Evolutionary conservation across 148 eudicot genomes (phyloP), one percentile per base, ranked within the genome.

Genomic region (Cornus suecica): DNA sequence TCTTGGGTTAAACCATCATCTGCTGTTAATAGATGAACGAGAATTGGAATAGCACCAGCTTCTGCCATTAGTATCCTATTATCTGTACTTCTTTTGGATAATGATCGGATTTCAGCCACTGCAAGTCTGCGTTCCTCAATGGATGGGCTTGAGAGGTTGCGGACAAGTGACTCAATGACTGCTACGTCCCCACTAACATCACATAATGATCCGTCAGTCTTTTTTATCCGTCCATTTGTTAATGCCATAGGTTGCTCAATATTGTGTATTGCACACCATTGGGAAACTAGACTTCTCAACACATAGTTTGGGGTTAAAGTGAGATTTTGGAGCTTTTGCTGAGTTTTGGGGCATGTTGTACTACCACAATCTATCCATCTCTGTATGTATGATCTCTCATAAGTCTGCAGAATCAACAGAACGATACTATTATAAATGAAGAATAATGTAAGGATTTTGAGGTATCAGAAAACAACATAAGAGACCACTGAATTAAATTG

Each of bases 361-460:
- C 91, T 88, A 69, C 94, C 98, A 75, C 97, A 87, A 77, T 94
- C 98, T 23, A 94, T 88, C 98, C 98, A 94, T 86, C 97, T 86
- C 77, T 94, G 98, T 74, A 94, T 94, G 80, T 87, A 94, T 13
- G 91, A 91, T 70, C 98, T 90, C 86, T 94, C 98, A 76, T 94
- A 94, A 2, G 98, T 94, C 98, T 94, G 91, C 79, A 75, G 67
- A 56, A 31, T 4, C 31, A 51, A 77, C 42, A 74, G 66, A 25
- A 72, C 37, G 24, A 26, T 65, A 78, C 22, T 10, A n/a, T 79
- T 34, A 37, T 56, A 69, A 37, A 64, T 26, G 28, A 66, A 18
- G 54, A 9, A 64, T 42, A 52, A 23, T 28, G 65, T 37, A 37
- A 74, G 28, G 11, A 65, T 65, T 22, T 45, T 63, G 52, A 74